These are phyloP conservation scores for Aspergillus sp. DNA, from an alignment of 2,329 filamentous ascomycete genomes.

Conservation along the genomic window DNA sequence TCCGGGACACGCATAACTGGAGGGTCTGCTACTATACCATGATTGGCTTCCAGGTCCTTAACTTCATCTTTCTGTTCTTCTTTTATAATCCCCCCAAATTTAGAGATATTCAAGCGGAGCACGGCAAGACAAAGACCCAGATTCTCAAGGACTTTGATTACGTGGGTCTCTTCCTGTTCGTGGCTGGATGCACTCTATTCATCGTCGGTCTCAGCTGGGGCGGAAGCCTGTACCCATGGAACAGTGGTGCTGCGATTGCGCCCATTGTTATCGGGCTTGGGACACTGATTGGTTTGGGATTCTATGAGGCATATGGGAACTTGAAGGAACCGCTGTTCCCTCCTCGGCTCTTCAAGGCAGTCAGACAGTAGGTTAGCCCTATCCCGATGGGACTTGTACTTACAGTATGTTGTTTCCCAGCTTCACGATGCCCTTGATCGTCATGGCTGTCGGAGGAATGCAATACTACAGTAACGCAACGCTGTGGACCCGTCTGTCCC, in stretches of 20 bases:
- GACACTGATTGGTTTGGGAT: background rate
- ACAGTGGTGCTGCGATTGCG: background rate
- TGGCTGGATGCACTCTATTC: background rate
- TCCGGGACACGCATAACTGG: background rate
- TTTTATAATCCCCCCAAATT: background rate
- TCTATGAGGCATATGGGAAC: background rate
- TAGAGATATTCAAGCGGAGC: background rate
- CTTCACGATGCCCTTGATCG: background rate
- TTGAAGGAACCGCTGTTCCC: background rate
- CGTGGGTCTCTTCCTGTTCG: background rate
- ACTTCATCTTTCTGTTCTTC: background rate
- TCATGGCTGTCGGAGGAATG: background rate
- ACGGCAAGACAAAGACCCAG: background rate
- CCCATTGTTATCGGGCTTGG: background rate
- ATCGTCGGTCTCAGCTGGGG: background rate
- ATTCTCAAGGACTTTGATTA: background rate
- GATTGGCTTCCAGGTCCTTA: background rate
- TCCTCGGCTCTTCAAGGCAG: background rate
- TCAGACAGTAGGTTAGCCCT: background rate
- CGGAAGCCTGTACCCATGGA: background rate
- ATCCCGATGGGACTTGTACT: background rate
- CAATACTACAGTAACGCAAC: background rate
- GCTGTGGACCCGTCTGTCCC: background rate
- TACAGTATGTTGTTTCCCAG: background rate
- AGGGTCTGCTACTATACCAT: background rate